A percentile compares a stretch with the other conserved stretches of the same genome.
Conservation (phyloP, 768 basidiomycete genomes). For the Harrya chromipes region DNA sequence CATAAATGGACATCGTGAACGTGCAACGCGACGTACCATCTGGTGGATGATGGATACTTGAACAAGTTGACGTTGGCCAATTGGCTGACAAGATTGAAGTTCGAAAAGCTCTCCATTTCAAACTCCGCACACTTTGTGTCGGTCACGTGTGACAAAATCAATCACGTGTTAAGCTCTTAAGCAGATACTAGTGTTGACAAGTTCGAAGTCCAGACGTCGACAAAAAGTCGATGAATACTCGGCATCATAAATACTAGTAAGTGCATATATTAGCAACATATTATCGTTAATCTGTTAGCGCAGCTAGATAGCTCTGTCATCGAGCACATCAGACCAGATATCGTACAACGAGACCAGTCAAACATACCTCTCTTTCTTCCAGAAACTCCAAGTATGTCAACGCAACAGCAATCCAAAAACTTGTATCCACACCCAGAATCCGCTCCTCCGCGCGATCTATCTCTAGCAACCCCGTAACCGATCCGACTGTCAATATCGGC, state of each 20-base stretch:
- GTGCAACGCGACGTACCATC: conserved; percentile 22
- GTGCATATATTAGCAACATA: conserved; percentile 8
- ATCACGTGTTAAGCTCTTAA: conserved; percentile 19
- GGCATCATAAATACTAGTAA: not conserved
- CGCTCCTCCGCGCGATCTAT: conserved; percentile 55
- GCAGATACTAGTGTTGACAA: not conserved
- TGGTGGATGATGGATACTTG: conserved; percentile 3
- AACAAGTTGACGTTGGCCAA: conserved; percentile 10
- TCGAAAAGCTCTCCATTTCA: conserved; percentile 24
- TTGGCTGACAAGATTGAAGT: conserved; percentile 16
- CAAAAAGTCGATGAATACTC: no score
- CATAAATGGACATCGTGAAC: not conserved
- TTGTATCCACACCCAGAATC: conserved; percentile 64
- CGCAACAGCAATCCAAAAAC: conserved; percentile 75
- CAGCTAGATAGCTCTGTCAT: conserved; percentile 54
- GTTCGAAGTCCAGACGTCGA: no score
- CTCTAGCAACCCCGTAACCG: conserved; percentile 61
- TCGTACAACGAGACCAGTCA: not conserved
- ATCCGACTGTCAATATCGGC: conserved; percentile 56
- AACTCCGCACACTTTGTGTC: conserved; percentile 21
- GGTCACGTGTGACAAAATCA: conserved; percentile 29
- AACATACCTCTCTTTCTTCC: conserved; percentile 70
- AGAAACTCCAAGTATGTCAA: conserved; percentile 77
- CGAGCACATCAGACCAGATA: not conserved
- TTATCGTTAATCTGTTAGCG: conserved; percentile 39